Conservation (phyloP, 257 asterid species). For the Dorcoceras hygrometricum region DNA sequence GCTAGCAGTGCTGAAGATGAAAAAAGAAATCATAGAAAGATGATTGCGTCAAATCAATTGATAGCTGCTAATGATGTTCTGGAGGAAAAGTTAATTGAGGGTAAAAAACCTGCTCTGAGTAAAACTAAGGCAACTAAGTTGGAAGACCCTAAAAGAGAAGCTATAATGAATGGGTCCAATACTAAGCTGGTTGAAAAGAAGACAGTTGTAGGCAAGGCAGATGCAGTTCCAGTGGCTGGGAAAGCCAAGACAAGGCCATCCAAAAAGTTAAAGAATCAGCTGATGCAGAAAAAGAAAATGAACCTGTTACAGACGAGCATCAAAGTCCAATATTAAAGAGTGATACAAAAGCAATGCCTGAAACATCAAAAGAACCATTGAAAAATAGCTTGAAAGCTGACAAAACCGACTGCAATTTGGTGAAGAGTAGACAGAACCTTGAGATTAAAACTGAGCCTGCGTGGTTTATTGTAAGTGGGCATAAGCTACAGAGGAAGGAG, state of each 20-base stretch:
- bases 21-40: constrained; percentile 26
- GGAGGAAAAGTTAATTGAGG: constrained; percentile 32
- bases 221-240: constrained; percentile 27
- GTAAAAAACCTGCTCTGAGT: constrained; percentile 41
- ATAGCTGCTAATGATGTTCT: constrained; percentile 28
- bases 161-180: constrained; percentile 10
- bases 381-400: constrained; percentile 22
- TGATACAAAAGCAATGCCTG: constrained; percentile 25
- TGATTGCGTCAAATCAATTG: constrained; percentile 28
- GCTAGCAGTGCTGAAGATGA: constrained; percentile 30
- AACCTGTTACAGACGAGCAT: constrained; percentile 23
- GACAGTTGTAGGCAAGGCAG: constrained; percentile 24
- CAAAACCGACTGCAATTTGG: constrained; percentile 15
- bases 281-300: constrained; percentile 52
- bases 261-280: constrained; percentile 40
- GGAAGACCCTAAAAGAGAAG: constrained; percentile 27
- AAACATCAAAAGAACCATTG: constrained; percentile 24
- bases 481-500: constrained; percentile 77
- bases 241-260: constrained; percentile 29
- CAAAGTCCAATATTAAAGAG: constrained; percentile 27
- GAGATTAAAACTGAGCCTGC: constrained; percentile 39
- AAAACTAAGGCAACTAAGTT: constrained; percentile 32
- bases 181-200: constrained; percentile 29
- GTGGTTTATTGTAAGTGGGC: constrained; percentile 82
- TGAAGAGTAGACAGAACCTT: constrained; percentile 7